Base-by-base conservation (phyloP, 2,329 filamentous ascomycete genomes). In the Verticillium albo-atrum region DNA sequence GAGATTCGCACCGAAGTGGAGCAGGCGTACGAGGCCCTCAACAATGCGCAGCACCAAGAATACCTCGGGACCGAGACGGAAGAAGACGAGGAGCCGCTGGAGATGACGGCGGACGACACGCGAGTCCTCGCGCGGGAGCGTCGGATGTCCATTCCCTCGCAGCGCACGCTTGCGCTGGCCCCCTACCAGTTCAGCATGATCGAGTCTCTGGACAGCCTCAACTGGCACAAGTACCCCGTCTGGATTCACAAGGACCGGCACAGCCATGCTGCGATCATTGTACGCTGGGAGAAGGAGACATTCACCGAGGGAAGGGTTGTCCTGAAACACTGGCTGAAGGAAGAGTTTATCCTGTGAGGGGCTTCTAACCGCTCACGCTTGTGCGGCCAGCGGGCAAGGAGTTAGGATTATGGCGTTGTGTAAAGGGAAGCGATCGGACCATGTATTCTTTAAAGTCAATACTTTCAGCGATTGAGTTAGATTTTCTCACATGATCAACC, bases 261-360 rank as follows among this genome's bases (percentile, higher is more conserved):
- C 70, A 91, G 85, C 61, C 94, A 98, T 73, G 94, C 93, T 0
- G 93, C 93, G 3, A 96, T 98, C 54, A 91, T 98, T 63, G 87
- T 96, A 35, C 84, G 94, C 37, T 84, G 80, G 60, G 84, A 89
- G 42, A 87, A 85, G 70, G 77, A 82, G 56, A 76, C 74, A 1
- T 96, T 92, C 67, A 79, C 82, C 2, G 93, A 98, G 74, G 94
- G 94, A 0, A 85, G 82, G 68, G 71, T 90, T 14, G 91, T 97
- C 34, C 77, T 95, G 59, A 82, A 80, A 67, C 94, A 98, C 75
- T 98, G 91, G 89, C 76, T 92, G 2, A 81, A 88, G 57, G 82
- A 88, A 54, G 88, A 89, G 68, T 97, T 98, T 70, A 72, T 86
- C 63, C 68, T 87, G 25, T 89, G 67, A 47, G 42, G n/a, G n/a